Conservation (phyloP, 495 filamentous ascomycete genomes). For the Copromyces sp. region DNA sequence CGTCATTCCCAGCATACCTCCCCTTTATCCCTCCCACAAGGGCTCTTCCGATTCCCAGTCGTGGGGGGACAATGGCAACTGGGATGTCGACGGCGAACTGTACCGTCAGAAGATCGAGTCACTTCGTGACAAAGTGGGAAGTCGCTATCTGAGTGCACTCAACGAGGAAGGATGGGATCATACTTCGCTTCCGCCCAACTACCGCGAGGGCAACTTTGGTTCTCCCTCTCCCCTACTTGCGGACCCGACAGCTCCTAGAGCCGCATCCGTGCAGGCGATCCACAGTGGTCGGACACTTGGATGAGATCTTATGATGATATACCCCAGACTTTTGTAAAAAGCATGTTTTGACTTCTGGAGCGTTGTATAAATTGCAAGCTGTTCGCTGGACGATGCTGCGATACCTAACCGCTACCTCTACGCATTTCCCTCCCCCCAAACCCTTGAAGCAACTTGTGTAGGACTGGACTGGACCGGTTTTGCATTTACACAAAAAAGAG, state of each 20-base stretch:
- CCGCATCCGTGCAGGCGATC: constrained; percentile 39
- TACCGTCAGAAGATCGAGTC: constrained; percentile 81
- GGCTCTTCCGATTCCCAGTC: constrained; percentile 24
- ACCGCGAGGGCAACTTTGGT: constrained; percentile 29
- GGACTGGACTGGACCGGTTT: background rate
- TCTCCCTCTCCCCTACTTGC: constrained; percentile 31
- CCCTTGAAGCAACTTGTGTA: background rate
- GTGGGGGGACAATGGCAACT: constrained; percentile 44
- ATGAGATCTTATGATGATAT: constrained; percentile 23
- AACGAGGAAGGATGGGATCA: constrained; percentile 62
- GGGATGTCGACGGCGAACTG: constrained; percentile 62
- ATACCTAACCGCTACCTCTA: constrained; percentile 8
- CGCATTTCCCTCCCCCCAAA: background rate
- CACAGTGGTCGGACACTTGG: constrained; percentile 39
- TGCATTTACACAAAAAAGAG: constrained; percentile 6
- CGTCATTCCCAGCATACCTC: constrained; percentile 31
- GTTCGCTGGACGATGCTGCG: constrained; percentile 4
- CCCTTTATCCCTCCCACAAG: constrained; percentile 29
- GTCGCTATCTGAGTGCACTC: constrained; percentile 74
- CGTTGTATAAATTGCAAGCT: constrained; percentile 11
- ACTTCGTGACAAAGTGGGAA: constrained; percentile 71
- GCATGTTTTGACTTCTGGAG: background rate
- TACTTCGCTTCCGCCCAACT: constrained; percentile 23
- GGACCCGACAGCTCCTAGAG: constrained; percentile 32
- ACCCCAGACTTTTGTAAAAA: constrained; percentile 12